phyloP scores from a whole-genome alignment of 1,139 yeast genomes.

The Kodamaea sp. region DNA sequence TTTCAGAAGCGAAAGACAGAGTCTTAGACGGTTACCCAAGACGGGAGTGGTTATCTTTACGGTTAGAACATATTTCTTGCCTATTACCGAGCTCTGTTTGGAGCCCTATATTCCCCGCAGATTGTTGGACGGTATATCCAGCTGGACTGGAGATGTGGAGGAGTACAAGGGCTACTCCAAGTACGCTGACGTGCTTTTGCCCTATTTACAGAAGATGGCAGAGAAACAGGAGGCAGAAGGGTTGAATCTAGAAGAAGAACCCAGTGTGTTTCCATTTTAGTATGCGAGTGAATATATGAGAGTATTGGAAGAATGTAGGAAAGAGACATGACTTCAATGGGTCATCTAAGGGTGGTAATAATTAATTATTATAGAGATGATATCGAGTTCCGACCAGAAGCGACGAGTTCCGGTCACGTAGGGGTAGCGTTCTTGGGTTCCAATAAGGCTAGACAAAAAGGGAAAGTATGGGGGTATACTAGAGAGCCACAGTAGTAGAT shows the following conservation, averaged over 20 bases:
- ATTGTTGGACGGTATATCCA: slow-evolving; percentile 54
- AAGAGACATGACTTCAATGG: no score
- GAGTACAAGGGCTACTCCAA: slow-evolving; percentile 59
- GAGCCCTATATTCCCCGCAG: slow-evolving; percentile 65
- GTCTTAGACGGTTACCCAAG: slow-evolving; percentile 64
- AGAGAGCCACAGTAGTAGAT: no score
- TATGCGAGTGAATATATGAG: background rate
- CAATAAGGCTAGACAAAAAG: no score
- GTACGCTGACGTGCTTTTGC: slow-evolving; percentile 54
- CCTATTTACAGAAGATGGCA: slow-evolving; percentile 54
- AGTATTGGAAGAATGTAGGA: background rate
- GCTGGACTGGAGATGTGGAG: slow-evolving; percentile 61
- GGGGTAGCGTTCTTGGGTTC: no score
- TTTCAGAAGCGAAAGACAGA: slow-evolving; percentile 69
- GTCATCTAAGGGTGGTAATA: no score
- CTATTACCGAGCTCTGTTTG: slow-evolving; percentile 50
- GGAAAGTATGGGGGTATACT: no score
- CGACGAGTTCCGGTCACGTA: no score
- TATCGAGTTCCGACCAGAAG: no score
- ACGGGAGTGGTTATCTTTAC: slow-evolving; percentile 63
- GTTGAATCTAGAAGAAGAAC: slow-evolving; percentile 37
- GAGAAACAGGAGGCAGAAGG: slow-evolving; percentile 53
- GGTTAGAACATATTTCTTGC: slow-evolving; percentile 62
- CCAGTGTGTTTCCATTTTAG: slow-evolving; percentile 44
- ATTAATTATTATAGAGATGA: no score